Base-by-base conservation (phyloP, 495 filamentous ascomycete genomes). In the Trichocladium antarcticum region DNA sequence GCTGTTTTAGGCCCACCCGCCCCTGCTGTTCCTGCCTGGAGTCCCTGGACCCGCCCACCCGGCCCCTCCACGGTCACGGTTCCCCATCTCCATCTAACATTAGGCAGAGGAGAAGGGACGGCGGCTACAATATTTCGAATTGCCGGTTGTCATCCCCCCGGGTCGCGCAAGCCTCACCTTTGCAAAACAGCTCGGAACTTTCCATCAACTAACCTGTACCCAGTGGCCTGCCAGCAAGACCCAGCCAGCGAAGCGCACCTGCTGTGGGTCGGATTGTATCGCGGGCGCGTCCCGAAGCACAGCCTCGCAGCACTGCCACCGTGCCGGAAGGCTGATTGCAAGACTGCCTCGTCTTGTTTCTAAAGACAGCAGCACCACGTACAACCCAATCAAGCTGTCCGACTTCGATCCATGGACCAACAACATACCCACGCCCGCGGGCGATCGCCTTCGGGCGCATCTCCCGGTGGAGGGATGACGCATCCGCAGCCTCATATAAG, bases 401-500 rank as follows among this genome's bases (percentile, higher is more conserved):
- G 47, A 49, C 41, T 50, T 39, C 50, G 51, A 55, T 49, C 41
- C 45, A 74, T 74, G 71, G 70, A 72, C 60, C 69, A 67, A 61
- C 68, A 70, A 54, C 62, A 65, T 50, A 58, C 58, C 60, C 57
- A 68, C 59, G 65, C 59, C 56, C 70, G 69, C 48, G 69, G 68
- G 52, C 70, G 70, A 29, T 73, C 72, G 48, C 67, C 62, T 47
- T 74, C 72, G 58, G 64, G 63, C 55, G 24, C 61, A 37, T 59
- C 60, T 49, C 29, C 60, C 54, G 60, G 56, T 50, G 62, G 52
- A 40, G 60, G 54, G 36, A 45, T 39, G 20, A 61, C 58, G 31
- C 62, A 67, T 47, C 68, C 68, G 34, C 69, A 68, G 60, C 56
- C 66, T 66, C 66, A 71, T 73, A 73, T 74, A 74, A 73, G 66